phyloP scores from a whole-genome alignment of 768 basidiomycete species.

The Boletales sp. region DNA sequence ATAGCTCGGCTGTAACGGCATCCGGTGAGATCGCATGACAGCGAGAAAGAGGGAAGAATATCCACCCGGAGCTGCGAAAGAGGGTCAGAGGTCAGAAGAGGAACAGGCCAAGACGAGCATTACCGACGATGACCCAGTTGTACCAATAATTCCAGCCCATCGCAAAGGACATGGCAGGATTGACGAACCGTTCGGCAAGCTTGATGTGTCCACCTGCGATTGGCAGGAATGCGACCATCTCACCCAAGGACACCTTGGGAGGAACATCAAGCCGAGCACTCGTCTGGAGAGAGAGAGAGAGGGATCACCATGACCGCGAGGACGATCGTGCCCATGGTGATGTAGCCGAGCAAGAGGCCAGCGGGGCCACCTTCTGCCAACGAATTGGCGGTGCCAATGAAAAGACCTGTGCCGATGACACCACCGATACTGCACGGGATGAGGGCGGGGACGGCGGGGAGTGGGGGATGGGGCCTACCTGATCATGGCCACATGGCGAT shows the following conservation, averaged over 20 bases:
- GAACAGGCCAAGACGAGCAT: neutral
- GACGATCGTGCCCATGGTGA: slow-evolving; percentile 61
- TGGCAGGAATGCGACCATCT: slow-evolving; percentile 68
- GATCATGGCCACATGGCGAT: slow-evolving; percentile 81
- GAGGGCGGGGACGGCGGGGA: neutral
- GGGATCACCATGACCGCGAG: slow-evolving; percentile 63
- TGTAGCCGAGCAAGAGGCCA: slow-evolving; percentile 72
- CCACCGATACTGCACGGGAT: slow-evolving; percentile 51
- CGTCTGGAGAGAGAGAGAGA: no score
- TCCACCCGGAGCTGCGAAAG: slow-evolving; percentile 23
- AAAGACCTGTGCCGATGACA: slow-evolving; percentile 58
- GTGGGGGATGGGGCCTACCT: slow-evolving; percentile 38
- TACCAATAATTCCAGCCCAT: slow-evolving; percentile 59
- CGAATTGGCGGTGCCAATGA: slow-evolving; percentile 59
- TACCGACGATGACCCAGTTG: slow-evolving; percentile 28
- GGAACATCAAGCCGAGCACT: neutral
- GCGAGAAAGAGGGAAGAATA: neutral
- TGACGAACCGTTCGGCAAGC: slow-evolving; percentile 78
- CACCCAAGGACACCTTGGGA: slow-evolving; percentile 54
- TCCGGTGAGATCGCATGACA: slow-evolving; percentile 1
- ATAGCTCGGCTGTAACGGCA: slow-evolving; percentile 25
- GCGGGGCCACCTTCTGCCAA: slow-evolving; percentile 62
- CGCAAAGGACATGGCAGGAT: slow-evolving; percentile 61
- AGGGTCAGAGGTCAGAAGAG: neutral
- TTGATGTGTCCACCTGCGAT: slow-evolving; percentile 80